Conservation (phyloP, 306 rosid species). For the Lotus japonicus region DNA sequence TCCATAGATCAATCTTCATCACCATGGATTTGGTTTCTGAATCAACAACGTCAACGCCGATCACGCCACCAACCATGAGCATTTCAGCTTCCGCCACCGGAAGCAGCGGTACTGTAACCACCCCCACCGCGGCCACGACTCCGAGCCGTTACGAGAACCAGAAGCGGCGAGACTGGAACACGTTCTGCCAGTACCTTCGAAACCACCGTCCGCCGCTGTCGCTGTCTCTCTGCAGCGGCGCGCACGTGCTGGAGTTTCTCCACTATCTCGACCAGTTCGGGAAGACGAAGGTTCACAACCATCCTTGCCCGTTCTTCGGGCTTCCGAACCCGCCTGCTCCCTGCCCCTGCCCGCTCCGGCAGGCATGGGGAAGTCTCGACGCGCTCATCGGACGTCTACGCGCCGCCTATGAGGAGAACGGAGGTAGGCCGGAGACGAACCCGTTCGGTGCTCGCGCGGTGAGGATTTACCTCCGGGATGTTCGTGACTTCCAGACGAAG, state of each 20-base stretch:
- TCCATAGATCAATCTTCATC: no score
- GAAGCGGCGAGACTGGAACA: slow-evolving; percentile 94
- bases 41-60: slow-evolving; percentile 26
- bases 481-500: slow-evolving; percentile 87
- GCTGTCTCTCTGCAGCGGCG: slow-evolving; percentile 57
- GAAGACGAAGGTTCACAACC: slow-evolving; percentile 85
- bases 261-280: slow-evolving; percentile 92
- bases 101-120: background rate
- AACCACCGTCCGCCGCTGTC: slow-evolving; percentile 86
- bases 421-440: slow-evolving; percentile 63
- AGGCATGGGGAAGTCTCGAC: slow-evolving; percentile 96
- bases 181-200: slow-evolving; percentile 79
- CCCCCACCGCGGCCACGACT: background rate
- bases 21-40: slow-evolving; percentile 55
- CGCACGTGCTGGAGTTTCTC: slow-evolving; percentile 85
- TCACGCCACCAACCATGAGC: no score
- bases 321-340: slow-evolving; percentile 87
- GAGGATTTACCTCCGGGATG: slow-evolving; percentile 76
- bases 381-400: slow-evolving; percentile 94
- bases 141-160: slow-evolving; percentile 98
- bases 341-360: slow-evolving; percentile 91
- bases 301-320: slow-evolving; percentile 82
- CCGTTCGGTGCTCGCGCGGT: slow-evolving; percentile 88
- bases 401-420: slow-evolving; percentile 89
- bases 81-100: no score